Evolutionary conservation across 1,139 yeast species (phyloP), one percentile per base, ranked within the genome.

Genomic region (Blastobotrys petasosporus): DNA sequence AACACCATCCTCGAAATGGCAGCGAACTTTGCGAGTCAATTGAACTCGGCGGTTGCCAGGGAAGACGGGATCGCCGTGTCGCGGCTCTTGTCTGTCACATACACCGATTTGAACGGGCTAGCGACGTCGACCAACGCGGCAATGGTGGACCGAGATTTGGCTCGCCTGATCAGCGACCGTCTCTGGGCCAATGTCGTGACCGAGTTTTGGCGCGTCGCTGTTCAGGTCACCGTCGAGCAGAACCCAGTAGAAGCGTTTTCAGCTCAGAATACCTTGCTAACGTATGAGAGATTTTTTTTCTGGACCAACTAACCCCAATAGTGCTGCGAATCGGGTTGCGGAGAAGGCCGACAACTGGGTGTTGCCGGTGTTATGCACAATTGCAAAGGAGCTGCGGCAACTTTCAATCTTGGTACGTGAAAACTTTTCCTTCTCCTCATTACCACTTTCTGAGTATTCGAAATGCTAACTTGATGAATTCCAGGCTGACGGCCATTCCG

Each of bases 341-440:
- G 87, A 80, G 49, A 61, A 68, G 10, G 79, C 80, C 53, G 74
- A 78, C 16, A 73, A 71, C 50, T 86, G 95, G 95, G 73, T 85
- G 29, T 72, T 83, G 43, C 71, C 71, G 1, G 79, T 84, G 2
- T 62, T 86, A 51, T 76, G 75, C 59, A 66, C 68, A 13, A 70
- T 78, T 5, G 73, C 83, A 30, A 70, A 71, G 34, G 86, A 82
- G 57, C 68, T 85, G 51, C 71, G 79, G 32, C 60, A 54, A 17
- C 50, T 61, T 31, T 71, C 76, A 0, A 55, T 62, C 25, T 52
- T 57, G 55, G 63, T 55, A 33, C 44, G 56, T 39, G 11, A 34
- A 34, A 15, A 17, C 28, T 23, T 17, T 17, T 20, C 12, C 12
- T 23, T 4, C 16, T 17, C 16, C 38, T 17, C 16, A 16, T 28